These are phyloP conservation scores for Ustilago crameri DNA, from an alignment of 1,284 basidiomycete species.

Conservation along the genomic window DNA sequence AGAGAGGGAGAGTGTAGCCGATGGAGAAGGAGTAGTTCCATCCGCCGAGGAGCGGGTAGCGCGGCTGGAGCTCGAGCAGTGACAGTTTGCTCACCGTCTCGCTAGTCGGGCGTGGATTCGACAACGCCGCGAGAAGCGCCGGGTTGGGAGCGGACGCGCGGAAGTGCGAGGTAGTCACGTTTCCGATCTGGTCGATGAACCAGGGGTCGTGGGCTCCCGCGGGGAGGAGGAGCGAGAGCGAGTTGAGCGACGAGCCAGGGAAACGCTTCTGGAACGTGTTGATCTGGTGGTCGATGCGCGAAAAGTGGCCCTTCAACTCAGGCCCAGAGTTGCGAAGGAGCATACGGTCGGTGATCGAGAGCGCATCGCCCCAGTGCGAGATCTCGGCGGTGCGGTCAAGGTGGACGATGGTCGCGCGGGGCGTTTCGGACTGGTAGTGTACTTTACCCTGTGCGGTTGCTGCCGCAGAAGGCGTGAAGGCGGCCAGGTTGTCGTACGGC, in stretches of 20 bases:
- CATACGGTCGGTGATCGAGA: constrained; percentile 91
- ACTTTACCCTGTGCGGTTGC: constrained; percentile 71
- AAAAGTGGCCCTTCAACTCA: constrained; percentile 92
- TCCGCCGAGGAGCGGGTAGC: constrained; percentile 92
- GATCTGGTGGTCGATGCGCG: constrained; percentile 84
- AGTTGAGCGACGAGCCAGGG: constrained; percentile 78
- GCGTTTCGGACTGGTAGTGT: constrained; percentile 83
- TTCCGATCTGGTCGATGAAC: constrained; percentile 76
- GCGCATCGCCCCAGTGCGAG: constrained; percentile 94
- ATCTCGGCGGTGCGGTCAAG: constrained; percentile 85
- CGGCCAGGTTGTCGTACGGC: constrained; percentile 78
- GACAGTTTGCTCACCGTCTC: constrained; percentile 67
- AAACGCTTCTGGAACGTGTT: constrained; percentile 75
- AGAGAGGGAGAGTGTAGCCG: constrained; percentile 82
- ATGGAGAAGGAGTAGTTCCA: constrained; percentile 98
- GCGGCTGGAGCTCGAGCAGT: constrained; percentile 80
- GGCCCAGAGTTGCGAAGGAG: constrained; percentile 87
- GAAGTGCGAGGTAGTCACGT: constrained; percentile 93
- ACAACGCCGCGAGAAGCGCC: constrained; percentile 4
- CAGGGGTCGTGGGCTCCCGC: constrained; percentile 36
- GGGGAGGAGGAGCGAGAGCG: constrained; percentile 74
- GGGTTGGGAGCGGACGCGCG: constrained; percentile 72
- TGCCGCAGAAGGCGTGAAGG: constrained; percentile 71
- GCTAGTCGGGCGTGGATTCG: neutral
- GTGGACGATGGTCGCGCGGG: constrained; percentile 80